phyloP scores from a whole-genome alignment of 441 rosid genomes.

The Iberis amara region DNA sequence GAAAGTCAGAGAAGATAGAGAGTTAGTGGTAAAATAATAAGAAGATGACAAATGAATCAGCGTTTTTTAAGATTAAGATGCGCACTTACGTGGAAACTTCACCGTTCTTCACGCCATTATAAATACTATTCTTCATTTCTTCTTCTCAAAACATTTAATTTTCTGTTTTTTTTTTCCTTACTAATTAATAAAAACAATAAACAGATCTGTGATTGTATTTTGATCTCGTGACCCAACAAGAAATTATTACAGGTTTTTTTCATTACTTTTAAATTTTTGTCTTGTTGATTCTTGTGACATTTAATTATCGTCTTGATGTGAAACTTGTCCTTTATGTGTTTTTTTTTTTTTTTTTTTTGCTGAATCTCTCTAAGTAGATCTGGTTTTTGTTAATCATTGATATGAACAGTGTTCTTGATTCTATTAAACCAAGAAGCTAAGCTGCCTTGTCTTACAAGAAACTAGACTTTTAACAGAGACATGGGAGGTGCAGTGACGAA shows the following conservation, averaged over 20 bases:
- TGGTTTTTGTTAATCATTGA: constrained; percentile 7
- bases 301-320: constrained; percentile 20
- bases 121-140: constrained; percentile 8
- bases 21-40: constrained; percentile 16
- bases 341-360: not conserved
- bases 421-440: constrained; percentile 1
- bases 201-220: constrained; percentile 23
- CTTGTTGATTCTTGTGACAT: constrained; percentile 27
- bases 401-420: constrained; percentile 13
- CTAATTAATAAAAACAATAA: constrained; percentile 1
- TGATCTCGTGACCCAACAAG: constrained; percentile 26
- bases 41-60: constrained; percentile 13
- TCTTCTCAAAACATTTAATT: constrained; percentile 19
- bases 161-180: not conserved
- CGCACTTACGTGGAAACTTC: constrained; percentile 28
- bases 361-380: constrained; percentile 18
- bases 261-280: constrained; percentile 8
- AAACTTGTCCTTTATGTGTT: constrained; percentile 9
- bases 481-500: constrained; percentile 68
- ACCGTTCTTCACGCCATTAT: constrained; percentile 26
- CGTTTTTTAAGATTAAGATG: constrained; percentile 4
- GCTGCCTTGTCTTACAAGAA: constrained; percentile 31
- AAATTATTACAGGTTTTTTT: constrained; percentile 22
- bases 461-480: constrained; percentile 8
- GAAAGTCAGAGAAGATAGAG: constrained; percentile 23